Evolutionary conservation across 2,329 filamentous ascomycete genomes (phyloP).

Genomic region (Monilinia laxa): DNA sequence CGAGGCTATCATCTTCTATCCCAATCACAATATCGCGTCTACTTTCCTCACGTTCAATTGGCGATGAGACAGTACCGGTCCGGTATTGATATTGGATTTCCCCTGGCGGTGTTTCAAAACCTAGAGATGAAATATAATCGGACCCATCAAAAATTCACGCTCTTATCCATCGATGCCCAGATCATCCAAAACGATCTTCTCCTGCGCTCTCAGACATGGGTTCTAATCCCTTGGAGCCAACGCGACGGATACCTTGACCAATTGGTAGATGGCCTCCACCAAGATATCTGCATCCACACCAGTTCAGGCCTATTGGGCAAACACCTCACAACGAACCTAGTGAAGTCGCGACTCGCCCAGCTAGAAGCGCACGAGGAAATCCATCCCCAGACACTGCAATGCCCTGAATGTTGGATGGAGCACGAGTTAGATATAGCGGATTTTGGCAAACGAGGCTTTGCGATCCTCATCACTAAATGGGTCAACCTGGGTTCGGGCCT

Average conservation of each 20-base stretch:
- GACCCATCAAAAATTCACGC: not conserved
- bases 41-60: conserved; percentile 12
- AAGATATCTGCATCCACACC: conserved; percentile 26
- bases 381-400: conserved; percentile 24
- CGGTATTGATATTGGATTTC: conserved; percentile 15
- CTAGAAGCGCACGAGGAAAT: conserved; percentile 23
- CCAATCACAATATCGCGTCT: not conserved
- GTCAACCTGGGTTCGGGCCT: conserved; percentile 24
- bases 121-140: not conserved
- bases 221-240: conserved; percentile 25
- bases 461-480: conserved; percentile 25
- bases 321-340: conserved; percentile 20
- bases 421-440: conserved; percentile 26
- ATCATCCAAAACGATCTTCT: conserved; percentile 15
- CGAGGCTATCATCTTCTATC: not conserved
- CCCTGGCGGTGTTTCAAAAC: not conserved
- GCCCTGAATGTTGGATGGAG: conserved; percentile 27
- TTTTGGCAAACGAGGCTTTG: conserved; percentile 26
- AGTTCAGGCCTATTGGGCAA: not conserved
- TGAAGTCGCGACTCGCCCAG: conserved; percentile 20
- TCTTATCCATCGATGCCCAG: conserved; percentile 16
- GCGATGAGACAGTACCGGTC: not conserved
- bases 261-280: not conserved
- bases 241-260: conserved; percentile 23
- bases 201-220: conserved; percentile 31